A percentile compares a stretch with the other conserved stretches of the same genome.
Evolutionary conservation across 2,329 filamentous ascomycete genomes (phyloP).

Genomic region (Diaporthe australafricana): DNA sequence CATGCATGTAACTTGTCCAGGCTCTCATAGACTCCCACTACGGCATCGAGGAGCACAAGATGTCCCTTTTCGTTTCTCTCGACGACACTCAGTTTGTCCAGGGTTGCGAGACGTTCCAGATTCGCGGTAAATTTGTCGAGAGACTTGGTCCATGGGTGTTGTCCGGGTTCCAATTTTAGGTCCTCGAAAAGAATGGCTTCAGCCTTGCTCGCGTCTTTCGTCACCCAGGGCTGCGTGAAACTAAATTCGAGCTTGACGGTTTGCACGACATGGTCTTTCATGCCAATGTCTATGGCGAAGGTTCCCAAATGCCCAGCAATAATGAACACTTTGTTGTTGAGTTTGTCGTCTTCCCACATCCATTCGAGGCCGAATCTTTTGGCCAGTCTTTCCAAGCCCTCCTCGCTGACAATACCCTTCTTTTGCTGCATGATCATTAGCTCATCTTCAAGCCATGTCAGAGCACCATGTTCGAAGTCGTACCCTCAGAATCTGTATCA

Average conservation of each 20-base stretch:
- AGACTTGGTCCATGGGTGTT: constrained; percentile 76
- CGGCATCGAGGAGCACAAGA: constrained; percentile 81
- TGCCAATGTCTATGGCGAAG: constrained; percentile 71
- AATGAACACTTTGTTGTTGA: constrained; percentile 65
- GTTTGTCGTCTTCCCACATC: constrained; percentile 66
- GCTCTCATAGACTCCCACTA: constrained; percentile 79
- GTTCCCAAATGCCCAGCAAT: constrained; percentile 71
- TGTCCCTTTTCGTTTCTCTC: constrained; percentile 54
- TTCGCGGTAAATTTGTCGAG: constrained; percentile 79
- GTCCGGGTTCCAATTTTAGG: constrained; percentile 68
- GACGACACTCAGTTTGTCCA: constrained; percentile 78
- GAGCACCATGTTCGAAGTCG: constrained; percentile 43
- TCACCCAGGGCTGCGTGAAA: constrained; percentile 68
- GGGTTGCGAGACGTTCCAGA: constrained; percentile 73
- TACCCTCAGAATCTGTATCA: constrained; percentile 63
- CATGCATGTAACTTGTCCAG: constrained; percentile 77
- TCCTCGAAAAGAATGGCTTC: constrained; percentile 74
- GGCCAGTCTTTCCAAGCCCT: constrained; percentile 78
- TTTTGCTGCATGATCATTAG: constrained; percentile 47
- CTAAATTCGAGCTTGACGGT: constrained; percentile 73
- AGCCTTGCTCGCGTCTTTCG: constrained; percentile 70
- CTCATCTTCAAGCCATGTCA: constrained; percentile 47
- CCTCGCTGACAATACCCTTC: constrained; percentile 77
- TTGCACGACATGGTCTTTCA: constrained; percentile 71
- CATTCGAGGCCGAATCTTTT: constrained; percentile 74